phyloP scores from a whole-genome alignment of 2,329 filamentous ascomycete species.

The Aphanoascus verrucosus region DNA sequence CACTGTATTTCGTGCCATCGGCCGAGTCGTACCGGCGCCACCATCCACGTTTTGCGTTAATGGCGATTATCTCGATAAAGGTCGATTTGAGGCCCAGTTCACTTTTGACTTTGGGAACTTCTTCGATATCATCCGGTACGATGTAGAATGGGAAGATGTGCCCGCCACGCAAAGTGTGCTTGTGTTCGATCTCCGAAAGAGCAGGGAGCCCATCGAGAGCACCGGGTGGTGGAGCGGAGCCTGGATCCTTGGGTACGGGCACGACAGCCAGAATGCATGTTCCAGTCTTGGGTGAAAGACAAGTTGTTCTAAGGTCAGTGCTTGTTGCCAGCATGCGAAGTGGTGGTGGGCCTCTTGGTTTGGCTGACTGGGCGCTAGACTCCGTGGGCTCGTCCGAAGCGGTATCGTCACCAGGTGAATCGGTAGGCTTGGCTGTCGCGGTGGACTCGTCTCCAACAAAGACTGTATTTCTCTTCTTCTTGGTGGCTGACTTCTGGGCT shows the following conservation, averaged over 20 bases:
- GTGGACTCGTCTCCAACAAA: constrained; percentile 42
- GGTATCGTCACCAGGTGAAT: background rate
- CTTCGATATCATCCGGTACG: constrained; percentile 53
- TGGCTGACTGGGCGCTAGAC: constrained; percentile 41
- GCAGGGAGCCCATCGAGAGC: constrained; percentile 48
- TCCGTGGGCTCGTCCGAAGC: constrained; percentile 24
- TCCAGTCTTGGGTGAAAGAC: constrained; percentile 62
- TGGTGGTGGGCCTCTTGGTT: constrained; percentile 37
- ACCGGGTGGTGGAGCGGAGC: constrained; percentile 36
- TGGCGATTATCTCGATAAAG: constrained; percentile 60
- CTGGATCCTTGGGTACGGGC: constrained; percentile 43
- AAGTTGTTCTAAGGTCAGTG: constrained; percentile 57
- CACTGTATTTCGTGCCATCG: constrained; percentile 40
- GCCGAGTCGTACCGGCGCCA: constrained; percentile 59
- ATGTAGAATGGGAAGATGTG: constrained; percentile 76
- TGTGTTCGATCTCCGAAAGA: constrained; percentile 64
- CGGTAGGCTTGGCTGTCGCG: constrained; percentile 40
- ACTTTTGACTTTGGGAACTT: constrained; percentile 45
- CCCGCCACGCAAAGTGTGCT: constrained; percentile 55
- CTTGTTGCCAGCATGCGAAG: constrained; percentile 56
- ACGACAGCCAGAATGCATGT: constrained; percentile 75
- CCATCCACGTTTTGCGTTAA: constrained; percentile 81
- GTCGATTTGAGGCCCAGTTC: constrained; percentile 50
- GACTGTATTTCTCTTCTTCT: constrained; percentile 31
- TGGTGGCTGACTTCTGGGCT: constrained; percentile 22